These are phyloP conservation scores for Onygenales sp. DNA, from an alignment of 2,329 filamentous ascomycete species.

Conservation along the genomic window DNA sequence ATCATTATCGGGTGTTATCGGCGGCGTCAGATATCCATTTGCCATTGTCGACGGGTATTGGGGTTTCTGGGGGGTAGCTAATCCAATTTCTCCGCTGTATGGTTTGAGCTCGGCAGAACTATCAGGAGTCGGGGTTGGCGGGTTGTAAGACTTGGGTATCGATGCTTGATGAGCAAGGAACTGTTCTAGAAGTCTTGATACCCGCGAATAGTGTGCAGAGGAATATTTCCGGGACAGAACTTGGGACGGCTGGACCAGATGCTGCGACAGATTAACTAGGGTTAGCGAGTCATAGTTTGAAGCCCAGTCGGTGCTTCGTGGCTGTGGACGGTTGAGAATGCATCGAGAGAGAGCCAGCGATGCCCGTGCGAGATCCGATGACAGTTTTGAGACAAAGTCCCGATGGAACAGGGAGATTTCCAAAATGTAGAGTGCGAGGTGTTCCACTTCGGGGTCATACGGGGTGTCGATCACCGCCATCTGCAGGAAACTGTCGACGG, in stretches of 20 bases:
- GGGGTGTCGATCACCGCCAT: constrained; percentile 66
- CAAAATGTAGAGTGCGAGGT: constrained; percentile 88
- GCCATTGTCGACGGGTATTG: constrained; percentile 23
- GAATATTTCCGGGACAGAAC: constrained; percentile 61
- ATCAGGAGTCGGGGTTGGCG: constrained; percentile 32
- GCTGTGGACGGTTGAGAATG: constrained; percentile 71
- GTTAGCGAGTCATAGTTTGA: constrained; percentile 42
- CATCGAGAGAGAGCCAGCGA: constrained; percentile 78
- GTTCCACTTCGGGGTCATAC: constrained; percentile 79
- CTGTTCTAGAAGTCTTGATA: constrained; percentile 54
- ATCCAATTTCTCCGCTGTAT: constrained; percentile 31
- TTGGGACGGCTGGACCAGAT: constrained; percentile 57
- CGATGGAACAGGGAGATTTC: constrained; percentile 95
- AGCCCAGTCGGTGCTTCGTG: constrained; percentile 66
- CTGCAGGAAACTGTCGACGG: constrained; percentile 87
- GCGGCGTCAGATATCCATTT: constrained; percentile 39
- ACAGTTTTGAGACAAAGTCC: constrained; percentile 87
- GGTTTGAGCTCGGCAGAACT: constrained; percentile 25
- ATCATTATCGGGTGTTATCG: constrained; percentile 38
- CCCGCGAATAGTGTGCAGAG: constrained; percentile 54
- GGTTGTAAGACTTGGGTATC: constrained; percentile 37
- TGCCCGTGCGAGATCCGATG: constrained; percentile 81
- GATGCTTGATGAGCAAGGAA: constrained; percentile 57
- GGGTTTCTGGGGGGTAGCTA: constrained; percentile 34
- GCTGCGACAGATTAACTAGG: constrained; percentile 53